Evolutionary conservation across 176 grass and related monocot genomes (phyloP), one percentile per base, ranked within the genome.

Genomic region (Metroxylon sagu): DNA sequence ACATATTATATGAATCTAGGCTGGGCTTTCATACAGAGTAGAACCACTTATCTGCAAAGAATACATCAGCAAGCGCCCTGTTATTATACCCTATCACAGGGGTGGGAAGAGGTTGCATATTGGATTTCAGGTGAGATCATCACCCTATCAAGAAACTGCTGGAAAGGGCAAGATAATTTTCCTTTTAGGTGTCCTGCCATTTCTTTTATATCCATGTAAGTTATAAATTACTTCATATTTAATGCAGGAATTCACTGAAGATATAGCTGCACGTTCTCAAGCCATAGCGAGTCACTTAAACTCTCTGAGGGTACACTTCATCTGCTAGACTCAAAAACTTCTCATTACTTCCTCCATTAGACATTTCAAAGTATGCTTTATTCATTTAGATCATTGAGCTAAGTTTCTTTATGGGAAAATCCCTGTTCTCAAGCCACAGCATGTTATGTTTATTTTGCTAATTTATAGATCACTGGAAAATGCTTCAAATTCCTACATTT

Each of bases 1-100:
- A 63, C 49, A 78, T 84, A 51, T 56, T 61, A 70, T 66, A 81
- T 89, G 74, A 89, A 75, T 79, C 63, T 85, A 76, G 53, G 58
- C 50, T 79, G 66, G 59, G 25, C 58, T 87, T 87, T 83, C 71
- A 74, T 87, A 76, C 82, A 98, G 93, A 88, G 66, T 97, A 63
- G 93, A 97, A 87, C 93, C 93, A 63, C 79, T 98, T 79, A 82
- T 92, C 60, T 98, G 93, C 75, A 85, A 98, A 74, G 93, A 98
- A 77, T 85, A 82, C 65, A 59, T 85, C 29, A 80, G 75, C 69
- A 87, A 74, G 57, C 81, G 81, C 25, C 93, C 87, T 49, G 78
- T 98, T 50, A 82, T 98, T 70, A 68, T 98, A 70, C 93, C 87
- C 23, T 98, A 98, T 69, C 87, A 98, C 82, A 85, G 84, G 82